These are phyloP conservation scores for Phaffia australis DNA, from an alignment of 768 basidiomycete genomes.

Conservation along the genomic window DNA sequence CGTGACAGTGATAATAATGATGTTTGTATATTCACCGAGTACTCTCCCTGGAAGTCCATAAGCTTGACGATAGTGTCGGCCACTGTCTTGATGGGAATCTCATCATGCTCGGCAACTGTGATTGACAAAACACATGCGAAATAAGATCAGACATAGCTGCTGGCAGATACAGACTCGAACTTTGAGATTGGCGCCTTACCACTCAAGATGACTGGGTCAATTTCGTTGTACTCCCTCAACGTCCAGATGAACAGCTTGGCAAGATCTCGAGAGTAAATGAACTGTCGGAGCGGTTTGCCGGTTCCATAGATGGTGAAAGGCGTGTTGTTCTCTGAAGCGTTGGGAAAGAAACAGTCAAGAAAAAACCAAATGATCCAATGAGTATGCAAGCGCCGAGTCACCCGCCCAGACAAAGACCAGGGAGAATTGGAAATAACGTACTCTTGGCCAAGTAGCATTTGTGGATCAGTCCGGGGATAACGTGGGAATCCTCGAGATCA, in stretches of 20 bases:
- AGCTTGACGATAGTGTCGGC: conserved; percentile 83
- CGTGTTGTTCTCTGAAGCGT: conserved; percentile 55
- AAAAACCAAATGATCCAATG: neutral
- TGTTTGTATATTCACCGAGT: conserved; percentile 45
- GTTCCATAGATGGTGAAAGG: conserved; percentile 81
- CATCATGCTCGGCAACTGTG: conserved; percentile 80
- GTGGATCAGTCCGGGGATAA: conserved; percentile 87
- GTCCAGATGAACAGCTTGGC: conserved; percentile 88
- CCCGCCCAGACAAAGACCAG: neutral
- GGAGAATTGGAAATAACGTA: conserved; percentile 37
- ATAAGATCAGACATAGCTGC: neutral
- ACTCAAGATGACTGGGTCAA: conserved; percentile 86
- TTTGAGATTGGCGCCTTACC: conserved; percentile 42
- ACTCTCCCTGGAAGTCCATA: conserved; percentile 65
- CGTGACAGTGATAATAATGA: neutral
- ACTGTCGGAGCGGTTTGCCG: conserved; percentile 88
- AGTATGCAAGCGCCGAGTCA: neutral
- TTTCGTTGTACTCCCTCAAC: conserved; percentile 75
- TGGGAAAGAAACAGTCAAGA: neutral
- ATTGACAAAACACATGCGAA: neutral
- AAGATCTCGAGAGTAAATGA: conserved; percentile 92
- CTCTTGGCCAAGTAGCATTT: conserved; percentile 86
- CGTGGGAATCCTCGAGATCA: conserved; percentile 80
- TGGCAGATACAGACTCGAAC: neutral
- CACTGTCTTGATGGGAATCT: conserved; percentile 82